A percentile compares a stretch with the other conserved stretches of the same genome.
phyloP scores from a whole-genome alignment of 2,329 filamentous ascomycete genomes.

The Aureobasidium sp. region DNA sequence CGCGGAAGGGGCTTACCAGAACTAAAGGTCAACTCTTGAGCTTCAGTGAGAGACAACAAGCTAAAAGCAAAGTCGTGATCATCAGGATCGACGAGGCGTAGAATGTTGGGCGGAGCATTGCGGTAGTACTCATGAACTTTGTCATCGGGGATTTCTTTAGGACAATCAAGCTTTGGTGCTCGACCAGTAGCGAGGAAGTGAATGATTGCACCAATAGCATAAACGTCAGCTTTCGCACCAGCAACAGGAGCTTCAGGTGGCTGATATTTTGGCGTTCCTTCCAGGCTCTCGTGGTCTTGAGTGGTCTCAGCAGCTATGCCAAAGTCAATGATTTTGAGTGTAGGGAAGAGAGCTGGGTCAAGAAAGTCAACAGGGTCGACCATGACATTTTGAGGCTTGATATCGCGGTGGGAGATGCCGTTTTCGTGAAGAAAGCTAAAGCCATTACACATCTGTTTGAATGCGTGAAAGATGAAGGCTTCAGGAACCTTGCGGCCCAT shows the following conservation, averaged over 20 bases:
- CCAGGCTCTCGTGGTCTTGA: neutral
- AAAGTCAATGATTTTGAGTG: constrained; percentile 9
- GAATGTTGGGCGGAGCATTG: neutral
- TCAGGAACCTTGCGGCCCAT: constrained; percentile 1
- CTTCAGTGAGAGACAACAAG: neutral
- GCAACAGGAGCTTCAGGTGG: neutral
- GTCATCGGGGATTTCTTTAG: neutral
- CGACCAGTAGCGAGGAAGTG: constrained; percentile 3
- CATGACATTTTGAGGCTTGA: constrained; percentile 93
- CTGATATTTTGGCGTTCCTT: neutral
- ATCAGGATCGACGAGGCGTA: neutral
- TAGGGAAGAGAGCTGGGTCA: neutral
- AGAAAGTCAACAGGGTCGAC: constrained; percentile 62
- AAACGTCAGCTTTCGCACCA: constrained; percentile 7
- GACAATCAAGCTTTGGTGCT: neutral
- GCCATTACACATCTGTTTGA: constrained; percentile 85
- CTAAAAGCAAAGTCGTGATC: neutral
- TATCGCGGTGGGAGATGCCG: constrained; percentile 84
- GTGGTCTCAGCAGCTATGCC: neutral
- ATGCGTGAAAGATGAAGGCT: constrained; percentile 30
- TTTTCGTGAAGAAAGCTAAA: constrained; percentile 98
- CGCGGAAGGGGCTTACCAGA: constrained; percentile 1
- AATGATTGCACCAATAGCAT: neutral
- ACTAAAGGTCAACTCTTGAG: neutral
- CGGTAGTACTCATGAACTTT: neutral